Base-by-base conservation (phyloP, 192 early-diverging fungal genomes). In the Dissophora globulifera region DNA sequence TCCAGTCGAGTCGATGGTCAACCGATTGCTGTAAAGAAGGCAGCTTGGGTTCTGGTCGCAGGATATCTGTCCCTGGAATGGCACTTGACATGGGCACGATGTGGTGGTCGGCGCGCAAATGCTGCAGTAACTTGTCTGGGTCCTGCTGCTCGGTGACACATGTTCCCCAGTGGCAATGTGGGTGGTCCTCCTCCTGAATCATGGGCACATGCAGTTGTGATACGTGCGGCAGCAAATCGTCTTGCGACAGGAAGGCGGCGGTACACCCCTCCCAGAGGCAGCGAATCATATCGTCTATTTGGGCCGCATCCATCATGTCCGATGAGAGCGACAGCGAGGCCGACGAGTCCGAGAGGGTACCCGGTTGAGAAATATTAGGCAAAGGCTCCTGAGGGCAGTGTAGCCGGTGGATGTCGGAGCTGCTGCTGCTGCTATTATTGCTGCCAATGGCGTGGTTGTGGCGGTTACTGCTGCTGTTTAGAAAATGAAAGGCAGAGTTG, bases 81-180 rank as follows among this genome's bases (percentile, higher is more conserved):
- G 12, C 78, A 58, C 12, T 58, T 16, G 53, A 49, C 76, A 59
- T 71, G 38, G 46, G 51, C 8, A 76, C 52, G 4, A 76, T 76
- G 31, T 76, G 83, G 64, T 90, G 89, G 33, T 88, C 88, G 25
- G 74, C 67, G 35, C 84, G 85, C 22, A 92, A 69, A 62, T 92
- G 90, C 46, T 83, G 70, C 13, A 92, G 72, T 33, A 92, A 76
- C 63, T 82, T 84, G 15, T 85, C 81, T 8, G 80, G 68, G 30
- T 81, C 89, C 30, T 54, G 68, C 46, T 81, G 79, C 29, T 82
- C 78, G 10, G 81, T 82, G 5, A 65, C 67, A 69, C 90, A 92
- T 13, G 85, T 71, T 45, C 79, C 87, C 90, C 90, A 92, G 2
- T 80, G 80, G 70, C 90, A 92, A 22, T 80, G 58, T 23, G 69